These are phyloP conservation scores for Candida sanyaensis DNA, from an alignment of 1,139 yeast genomes.

Conservation along the genomic window DNA sequence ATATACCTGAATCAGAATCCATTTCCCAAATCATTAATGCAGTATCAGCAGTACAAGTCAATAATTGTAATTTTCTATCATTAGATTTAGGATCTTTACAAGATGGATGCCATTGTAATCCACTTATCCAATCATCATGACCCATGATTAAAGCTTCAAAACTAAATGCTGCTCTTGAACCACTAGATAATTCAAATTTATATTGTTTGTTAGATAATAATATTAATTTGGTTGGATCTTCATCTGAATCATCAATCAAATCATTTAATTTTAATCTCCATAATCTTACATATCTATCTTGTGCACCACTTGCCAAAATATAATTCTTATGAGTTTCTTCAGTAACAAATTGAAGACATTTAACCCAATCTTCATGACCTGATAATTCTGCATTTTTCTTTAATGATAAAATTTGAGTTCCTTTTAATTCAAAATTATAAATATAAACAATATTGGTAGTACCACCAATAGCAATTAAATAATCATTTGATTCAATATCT, in stretches of 20 bases:
- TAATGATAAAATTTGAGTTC: conserved; percentile 20
- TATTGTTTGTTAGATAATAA: conserved; percentile 68
- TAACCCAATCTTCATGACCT: conserved; percentile 96
- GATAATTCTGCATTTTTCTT: conserved; percentile 54
- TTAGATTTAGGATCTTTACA: conserved; percentile 1
- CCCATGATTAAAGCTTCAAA: conserved; percentile 96
- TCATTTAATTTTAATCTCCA: conserved; percentile 74
- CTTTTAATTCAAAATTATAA: conserved; percentile 44
- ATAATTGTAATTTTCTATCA: conserved; percentile 50
- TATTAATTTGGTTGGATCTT: conserved; percentile 53
- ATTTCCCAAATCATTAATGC: conserved; percentile 97
- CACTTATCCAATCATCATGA: conserved; percentile 97
- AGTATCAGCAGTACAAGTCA: conserved; percentile 92
- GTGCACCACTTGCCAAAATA: conserved; percentile 82
- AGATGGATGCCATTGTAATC: conserved; percentile 76
- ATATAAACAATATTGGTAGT: conserved; percentile 62
- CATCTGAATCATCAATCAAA: conserved; percentile 56
- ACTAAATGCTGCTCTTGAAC: conserved; percentile 53
- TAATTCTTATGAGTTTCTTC: conserved; percentile 49
- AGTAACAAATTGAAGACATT: conserved; percentile 63
- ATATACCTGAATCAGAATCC: conserved; percentile 82
- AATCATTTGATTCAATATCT: conserved; percentile 36
- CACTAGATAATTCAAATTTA: conserved; percentile 41
- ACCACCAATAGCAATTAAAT: conserved; percentile 80
- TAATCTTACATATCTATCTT: conserved; percentile 83